Conservation (phyloP, 2,329 filamentous ascomycete species). For the Ophiosphaerella herpotricha region DNA sequence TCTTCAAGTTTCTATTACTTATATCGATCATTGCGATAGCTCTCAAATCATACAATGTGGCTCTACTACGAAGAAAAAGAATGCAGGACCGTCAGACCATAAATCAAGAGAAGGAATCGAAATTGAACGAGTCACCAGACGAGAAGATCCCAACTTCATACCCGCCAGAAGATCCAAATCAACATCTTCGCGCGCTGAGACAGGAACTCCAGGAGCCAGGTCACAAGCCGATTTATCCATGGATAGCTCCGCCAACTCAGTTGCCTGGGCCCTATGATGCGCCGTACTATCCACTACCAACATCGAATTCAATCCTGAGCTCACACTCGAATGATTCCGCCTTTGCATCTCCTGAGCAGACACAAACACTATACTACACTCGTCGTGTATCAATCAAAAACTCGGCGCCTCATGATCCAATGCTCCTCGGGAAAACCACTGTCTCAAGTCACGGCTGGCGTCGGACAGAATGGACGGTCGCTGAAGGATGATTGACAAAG, state of each 20-base stretch:
- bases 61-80: constrained; percentile 22
- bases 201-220: constrained; percentile 20
- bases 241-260: constrained; percentile 35
- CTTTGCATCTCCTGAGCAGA: constrained; percentile 5
- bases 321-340: constrained; percentile 18
- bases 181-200: constrained; percentile 17
- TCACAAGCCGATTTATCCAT: constrained; percentile 37
- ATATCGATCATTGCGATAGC: constrained; percentile 20
- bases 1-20: constrained; percentile 24
- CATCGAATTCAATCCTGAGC: constrained; percentile 30
- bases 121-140: constrained; percentile 4
- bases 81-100: constrained; percentile 5
- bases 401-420: constrained; percentile 12
- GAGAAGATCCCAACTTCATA: constrained; percentile 4
- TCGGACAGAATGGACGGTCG: constrained; percentile 42
- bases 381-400: constrained; percentile 33
- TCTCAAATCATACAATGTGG: constrained; percentile 17
- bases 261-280: constrained; percentile 44
- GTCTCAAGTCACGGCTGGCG: constrained; percentile 38
- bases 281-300: constrained; percentile 41
- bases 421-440: constrained; percentile 32
- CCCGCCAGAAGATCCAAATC: constrained; percentile 7
- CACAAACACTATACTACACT: constrained; percentile 24
- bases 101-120: constrained; percentile 7
- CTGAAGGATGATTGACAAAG: constrained; percentile 27